Base-by-base conservation (phyloP, 2,329 filamentous ascomycete genomes). In the Ceratocystis destructans region DNA sequence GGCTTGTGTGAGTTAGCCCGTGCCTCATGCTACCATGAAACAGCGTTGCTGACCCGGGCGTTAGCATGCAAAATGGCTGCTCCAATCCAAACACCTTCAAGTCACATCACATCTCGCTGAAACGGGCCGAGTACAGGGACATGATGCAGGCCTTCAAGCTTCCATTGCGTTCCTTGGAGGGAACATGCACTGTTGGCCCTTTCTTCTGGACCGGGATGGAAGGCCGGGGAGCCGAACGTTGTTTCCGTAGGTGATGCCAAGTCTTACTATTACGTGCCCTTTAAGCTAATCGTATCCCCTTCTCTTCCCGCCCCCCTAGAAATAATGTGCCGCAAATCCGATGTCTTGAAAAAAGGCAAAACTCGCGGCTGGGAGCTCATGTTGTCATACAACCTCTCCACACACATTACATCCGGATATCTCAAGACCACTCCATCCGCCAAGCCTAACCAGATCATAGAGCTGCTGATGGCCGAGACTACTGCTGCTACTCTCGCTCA, bases 311-410 rank as follows among this genome's bases (percentile, higher is more conserved):
- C 28, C 8, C 17, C n/a, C 41, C 44, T 25, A 61, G 80, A 86
- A 71, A 82, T 86, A 70, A 79, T 86, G 68, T 84, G 83, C 71
- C 81, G 84, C 70, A 86, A 86, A 73, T 84, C 82, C n/a, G 83
- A 86, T 71, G 83, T 86, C 44, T 81, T 82, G 63, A 86, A 86
- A 72, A 85, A 83, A 74, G 83, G 82, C 69, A 79, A 78, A 71
- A 86, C 83, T 17, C 80, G 84, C 66, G 84, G 84, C 57, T 86
- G 83, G 82, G 84, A 86, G 74, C 77, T 85, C 66, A 83, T 84
- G 77, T 78, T 86, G 46, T 84, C 82, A 2, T 77, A 86, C 73
- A 79, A 77, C 61, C 80, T 85, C 73, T 75, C 73, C 12, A 80
- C 79, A 1, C 75, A 76, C 69, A 78, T 85, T 69, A 86, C 83